Evolutionary conservation across 257 asterid genomes (phyloP), one percentile per base, ranked within the genome.

Genomic region (Jaltomata sinuosa): DNA sequence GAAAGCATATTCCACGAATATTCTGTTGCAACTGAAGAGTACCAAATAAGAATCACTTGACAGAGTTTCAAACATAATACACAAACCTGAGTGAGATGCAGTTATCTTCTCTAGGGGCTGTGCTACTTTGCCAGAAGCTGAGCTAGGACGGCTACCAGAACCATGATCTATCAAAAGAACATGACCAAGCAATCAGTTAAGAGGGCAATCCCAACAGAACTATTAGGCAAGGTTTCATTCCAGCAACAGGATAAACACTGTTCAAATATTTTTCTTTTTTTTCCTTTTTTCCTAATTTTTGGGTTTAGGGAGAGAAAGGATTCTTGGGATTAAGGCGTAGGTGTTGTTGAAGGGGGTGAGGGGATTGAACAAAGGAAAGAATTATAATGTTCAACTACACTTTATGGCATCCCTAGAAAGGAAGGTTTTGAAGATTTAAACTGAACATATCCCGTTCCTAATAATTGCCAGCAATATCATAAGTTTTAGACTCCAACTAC

Each of bases 61-160:
- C 47, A 22, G 25, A 21, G 40, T 76, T 49, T 47, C 54, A 86
- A 85, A 34, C 79, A 61, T 86, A n/a, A 84, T 42, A 84, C 22
- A 83, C 95, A 29, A 38, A 95, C 98, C 98, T 89, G 93, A 74
- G 49, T 90, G 92, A 86, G 91, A 84, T 54, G 82, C 86, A 52
- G 83, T 80, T 68, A 87, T 86, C 84, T 86, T 84, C 88, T 89
- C 94, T 86, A 86, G 87, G 22, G 86, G 82, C 79, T 83, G 90
- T 38, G 86, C 82, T 80, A 83, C 80, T 88, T 87, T 87, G 40
- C 92, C 92, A 84, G 96, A 91, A 88, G 95, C 94, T 61, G 99
- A 94, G 89, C 88, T 89, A 84, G 97, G 98, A 64, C 94, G 92
- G 79, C 87, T 81, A 85, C 85, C 86, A 71, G 91, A 77, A 32